Conservation (phyloP, 1,284 basidiomycete genomes). For the Cutaneotrichosporon dermatis region DNA sequence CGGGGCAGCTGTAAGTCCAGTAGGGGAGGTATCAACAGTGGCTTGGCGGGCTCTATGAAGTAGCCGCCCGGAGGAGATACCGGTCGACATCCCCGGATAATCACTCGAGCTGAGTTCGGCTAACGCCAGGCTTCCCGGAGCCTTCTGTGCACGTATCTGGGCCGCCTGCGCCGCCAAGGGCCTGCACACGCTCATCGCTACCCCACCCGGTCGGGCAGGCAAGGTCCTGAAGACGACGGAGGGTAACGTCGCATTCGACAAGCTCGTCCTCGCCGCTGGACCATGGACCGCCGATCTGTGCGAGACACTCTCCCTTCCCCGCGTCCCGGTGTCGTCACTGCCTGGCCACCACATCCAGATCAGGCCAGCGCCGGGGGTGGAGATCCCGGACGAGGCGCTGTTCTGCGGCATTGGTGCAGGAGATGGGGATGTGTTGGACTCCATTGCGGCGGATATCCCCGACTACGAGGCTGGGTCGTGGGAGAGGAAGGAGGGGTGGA, state of each 20-base stretch:
- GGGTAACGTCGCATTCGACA: slow-evolving; percentile 10
- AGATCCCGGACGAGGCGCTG: slow-evolving; percentile 11
- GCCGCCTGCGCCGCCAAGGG: slow-evolving; percentile 9
- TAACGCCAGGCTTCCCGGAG: slow-evolving; percentile 3
- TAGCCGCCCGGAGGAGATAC: no score
- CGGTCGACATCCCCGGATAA: no score
- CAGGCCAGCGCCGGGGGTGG: background rate
- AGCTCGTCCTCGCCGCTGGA: slow-evolving; percentile 13
- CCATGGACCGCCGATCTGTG: slow-evolving; percentile 15
- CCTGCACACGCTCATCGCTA: slow-evolving; percentile 12
- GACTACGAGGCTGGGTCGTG: slow-evolving; percentile 1
- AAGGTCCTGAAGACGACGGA: slow-evolving; percentile 4
- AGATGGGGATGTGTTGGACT: background rate
- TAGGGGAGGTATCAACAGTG: no score
- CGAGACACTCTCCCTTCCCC: slow-evolving; percentile 7
- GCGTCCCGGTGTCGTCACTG: slow-evolving; percentile 6
- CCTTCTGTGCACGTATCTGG: slow-evolving; percentile 10
- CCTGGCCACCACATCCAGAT: slow-evolving; percentile 12
- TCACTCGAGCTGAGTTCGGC: background rate
- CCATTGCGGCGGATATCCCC: background rate
- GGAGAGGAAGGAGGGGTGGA: slow-evolving; percentile 12
- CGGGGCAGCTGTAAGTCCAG: slow-evolving; percentile 12
- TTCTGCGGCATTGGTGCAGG: slow-evolving; percentile 9
- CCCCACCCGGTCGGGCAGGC: slow-evolving; percentile 3
- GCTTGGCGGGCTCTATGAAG: no score